phyloP scores from a whole-genome alignment of 257 asterid genomes.

The Penstemon newberryi region DNA sequence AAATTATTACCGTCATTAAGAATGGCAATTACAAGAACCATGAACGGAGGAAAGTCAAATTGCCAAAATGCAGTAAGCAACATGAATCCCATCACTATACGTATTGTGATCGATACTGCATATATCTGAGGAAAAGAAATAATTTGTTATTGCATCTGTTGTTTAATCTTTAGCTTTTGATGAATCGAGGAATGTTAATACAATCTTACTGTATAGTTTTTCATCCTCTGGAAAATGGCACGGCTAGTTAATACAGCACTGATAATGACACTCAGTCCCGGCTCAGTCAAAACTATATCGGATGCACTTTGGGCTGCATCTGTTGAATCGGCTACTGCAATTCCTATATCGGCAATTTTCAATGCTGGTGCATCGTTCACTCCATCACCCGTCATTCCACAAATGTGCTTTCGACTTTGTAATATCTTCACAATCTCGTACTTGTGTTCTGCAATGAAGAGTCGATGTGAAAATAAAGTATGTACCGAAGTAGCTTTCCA shows the following conservation, averaged over 20 bases:
- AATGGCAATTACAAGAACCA: slow-evolving; percentile 43
- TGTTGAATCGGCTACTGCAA: slow-evolving; percentile 41
- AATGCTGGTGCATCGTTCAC: slow-evolving; percentile 43
- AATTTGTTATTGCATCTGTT: slow-evolving; percentile 1
- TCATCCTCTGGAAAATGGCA: slow-evolving; percentile 42
- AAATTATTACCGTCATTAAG: slow-evolving; percentile 34
- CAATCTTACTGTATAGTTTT: slow-evolving; percentile 35
- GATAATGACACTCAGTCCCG: slow-evolving; percentile 37
- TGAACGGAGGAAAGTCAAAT: slow-evolving; percentile 42
- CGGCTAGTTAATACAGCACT: slow-evolving; percentile 43
- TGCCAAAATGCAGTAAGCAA: slow-evolving; percentile 34
- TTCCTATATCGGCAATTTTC: slow-evolving; percentile 40
- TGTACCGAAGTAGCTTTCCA: not conserved
- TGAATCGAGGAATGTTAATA: slow-evolving; percentile 1
- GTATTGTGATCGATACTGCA: slow-evolving; percentile 42
- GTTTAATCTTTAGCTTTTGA: not conserved
- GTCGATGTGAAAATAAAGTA: not conserved
- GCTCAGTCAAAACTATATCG: slow-evolving; percentile 41
- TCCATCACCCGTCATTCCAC: slow-evolving; percentile 48
- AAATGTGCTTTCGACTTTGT: slow-evolving; percentile 36
- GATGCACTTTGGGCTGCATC: slow-evolving; percentile 45
- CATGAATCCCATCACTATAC: slow-evolving; percentile 43
- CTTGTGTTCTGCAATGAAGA: slow-evolving; percentile 33
- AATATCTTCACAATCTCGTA: slow-evolving; percentile 37
- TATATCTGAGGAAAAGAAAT: slow-evolving; percentile 30